These are phyloP conservation scores for Phanerodontia chrysosporium DNA, from an alignment of 768 basidiomycete genomes.

Conservation along the genomic window DNA sequence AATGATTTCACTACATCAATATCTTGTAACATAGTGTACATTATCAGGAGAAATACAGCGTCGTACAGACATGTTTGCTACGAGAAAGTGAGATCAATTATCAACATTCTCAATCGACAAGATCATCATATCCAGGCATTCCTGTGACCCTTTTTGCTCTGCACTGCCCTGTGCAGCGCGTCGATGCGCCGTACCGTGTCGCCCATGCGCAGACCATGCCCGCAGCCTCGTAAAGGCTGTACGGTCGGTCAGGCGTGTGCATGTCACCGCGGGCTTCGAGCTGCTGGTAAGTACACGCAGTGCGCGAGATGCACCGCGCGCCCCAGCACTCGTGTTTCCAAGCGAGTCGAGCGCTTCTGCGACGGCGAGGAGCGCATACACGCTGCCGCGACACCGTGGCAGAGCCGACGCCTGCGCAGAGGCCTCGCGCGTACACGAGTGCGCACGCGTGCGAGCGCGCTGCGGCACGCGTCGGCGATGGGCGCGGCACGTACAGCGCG, in stretches of 20 bases:
- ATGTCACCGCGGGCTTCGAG: slow-evolving; percentile 38
- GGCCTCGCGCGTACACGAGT: slow-evolving; percentile 33
- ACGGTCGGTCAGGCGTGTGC: slow-evolving; percentile 45
- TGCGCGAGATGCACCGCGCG: slow-evolving; percentile 44
- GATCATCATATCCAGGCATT: slow-evolving; percentile 59
- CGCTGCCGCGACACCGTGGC: slow-evolving; percentile 55
- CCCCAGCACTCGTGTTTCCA: slow-evolving; percentile 29
- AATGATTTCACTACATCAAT: neutral
- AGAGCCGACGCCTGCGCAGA: slow-evolving; percentile 59
- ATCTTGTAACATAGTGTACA: neutral
- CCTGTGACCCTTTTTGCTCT: no score
- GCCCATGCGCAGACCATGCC: no score
- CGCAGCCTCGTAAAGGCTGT: slow-evolving; percentile 57
- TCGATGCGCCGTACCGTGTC: no score
- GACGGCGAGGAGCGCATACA: slow-evolving; percentile 47
- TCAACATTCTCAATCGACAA: no score
- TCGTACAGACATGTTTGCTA: no score
- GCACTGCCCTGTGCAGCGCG: no score
- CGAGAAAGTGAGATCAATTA: no score
- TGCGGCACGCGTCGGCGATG: slow-evolving; percentile 25
- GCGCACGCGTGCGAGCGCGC: slow-evolving; percentile 36
- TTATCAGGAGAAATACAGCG: no score
- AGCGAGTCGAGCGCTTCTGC: slow-evolving; percentile 44
- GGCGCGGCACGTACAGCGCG: slow-evolving; percentile 20
- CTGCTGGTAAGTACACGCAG: slow-evolving; percentile 27